These are phyloP conservation scores for Neonectria magnoliae DNA, from an alignment of 2,329 filamentous ascomycete species.

Conservation along the genomic window DNA sequence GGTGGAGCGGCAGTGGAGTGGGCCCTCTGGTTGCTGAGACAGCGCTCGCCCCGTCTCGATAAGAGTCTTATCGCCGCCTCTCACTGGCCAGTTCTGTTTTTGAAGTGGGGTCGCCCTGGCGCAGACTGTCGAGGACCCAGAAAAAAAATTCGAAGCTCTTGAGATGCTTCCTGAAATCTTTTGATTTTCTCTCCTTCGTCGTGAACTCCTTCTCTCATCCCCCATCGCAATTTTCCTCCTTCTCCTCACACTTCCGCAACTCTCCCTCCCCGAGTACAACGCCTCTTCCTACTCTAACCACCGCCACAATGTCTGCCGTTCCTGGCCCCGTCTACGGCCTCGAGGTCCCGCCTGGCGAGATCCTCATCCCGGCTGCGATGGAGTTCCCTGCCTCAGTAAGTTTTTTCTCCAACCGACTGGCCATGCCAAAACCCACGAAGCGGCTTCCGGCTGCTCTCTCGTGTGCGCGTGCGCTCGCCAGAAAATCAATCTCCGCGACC, in stretches of 20 bases:
- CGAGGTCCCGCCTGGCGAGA: conserved; percentile 85
- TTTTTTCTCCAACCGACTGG: conserved; percentile 39
- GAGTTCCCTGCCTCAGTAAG: conserved; percentile 87
- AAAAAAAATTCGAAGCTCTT: conserved; percentile 50
- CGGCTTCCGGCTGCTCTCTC: not conserved
- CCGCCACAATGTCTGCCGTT: conserved; percentile 63
- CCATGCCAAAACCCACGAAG: not conserved
- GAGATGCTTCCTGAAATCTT: conserved; percentile 33
- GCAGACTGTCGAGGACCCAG: conserved; percentile 29
- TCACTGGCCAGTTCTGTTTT: conserved; percentile 40
- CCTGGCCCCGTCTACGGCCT: conserved; percentile 90
- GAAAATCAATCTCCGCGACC: not conserved
- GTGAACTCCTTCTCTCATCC: conserved; percentile 30
- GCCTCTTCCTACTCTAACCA: conserved; percentile 17
- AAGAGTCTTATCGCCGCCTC: conserved; percentile 43
- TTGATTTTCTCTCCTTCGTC: conserved; percentile 36
- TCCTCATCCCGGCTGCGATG: conserved; percentile 80
- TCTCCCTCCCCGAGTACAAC: not conserved
- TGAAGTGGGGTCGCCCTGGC: conserved; percentile 28
- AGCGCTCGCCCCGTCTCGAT: conserved; percentile 43
- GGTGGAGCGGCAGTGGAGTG: not conserved
- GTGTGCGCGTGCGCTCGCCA: conserved; percentile 8
- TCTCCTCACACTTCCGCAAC: conserved; percentile 7
- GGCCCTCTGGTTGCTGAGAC: conserved; percentile 46
- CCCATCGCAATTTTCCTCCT: conserved; percentile 20